phyloP scores from a whole-genome alignment of 306 rosid species.

The Mimosa bimucronata region DNA sequence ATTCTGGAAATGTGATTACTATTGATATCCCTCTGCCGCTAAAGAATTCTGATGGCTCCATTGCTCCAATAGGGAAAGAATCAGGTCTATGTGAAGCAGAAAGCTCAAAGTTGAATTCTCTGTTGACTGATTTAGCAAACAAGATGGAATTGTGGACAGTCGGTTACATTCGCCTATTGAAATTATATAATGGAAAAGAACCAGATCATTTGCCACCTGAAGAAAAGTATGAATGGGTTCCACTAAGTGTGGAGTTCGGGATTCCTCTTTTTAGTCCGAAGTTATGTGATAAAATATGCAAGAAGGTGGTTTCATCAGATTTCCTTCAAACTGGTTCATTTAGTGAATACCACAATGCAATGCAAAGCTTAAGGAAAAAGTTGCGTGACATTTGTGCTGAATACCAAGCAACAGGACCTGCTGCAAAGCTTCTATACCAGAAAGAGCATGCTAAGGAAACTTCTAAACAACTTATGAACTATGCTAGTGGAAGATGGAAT shows the following conservation, averaged over 20 bases:
- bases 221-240: constrained; percentile 88
- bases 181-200: constrained; percentile 68
- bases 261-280: constrained; percentile 89
- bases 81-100: constrained; percentile 70
- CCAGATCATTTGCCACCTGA: constrained; percentile 49
- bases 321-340: constrained; percentile 79
- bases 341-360: constrained; percentile 76
- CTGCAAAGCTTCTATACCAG: constrained; percentile 87
- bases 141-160: constrained; percentile 77
- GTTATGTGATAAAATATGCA: constrained; percentile 73
- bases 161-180: constrained; percentile 86
- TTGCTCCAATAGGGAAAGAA: constrained; percentile 65
- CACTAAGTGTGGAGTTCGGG: constrained; percentile 90
- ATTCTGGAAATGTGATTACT: constrained; percentile 68
- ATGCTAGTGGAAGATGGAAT: constrained; percentile 91
- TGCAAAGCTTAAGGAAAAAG: constrained; percentile 81
- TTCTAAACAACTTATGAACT: constrained; percentile 61
- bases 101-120: constrained; percentile 58
- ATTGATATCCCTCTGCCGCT: constrained; percentile 91
- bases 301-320: constrained; percentile 78
- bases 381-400: constrained; percentile 80
- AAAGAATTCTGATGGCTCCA: constrained; percentile 80
- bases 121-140: constrained; percentile 65
- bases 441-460: constrained; percentile 75
- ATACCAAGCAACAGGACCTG: constrained; percentile 84